Evolutionary conservation across 116 monocot genomes (phyloP), one percentile per base, ranked within the genome.

Genomic region (Zostera marina): DNA sequence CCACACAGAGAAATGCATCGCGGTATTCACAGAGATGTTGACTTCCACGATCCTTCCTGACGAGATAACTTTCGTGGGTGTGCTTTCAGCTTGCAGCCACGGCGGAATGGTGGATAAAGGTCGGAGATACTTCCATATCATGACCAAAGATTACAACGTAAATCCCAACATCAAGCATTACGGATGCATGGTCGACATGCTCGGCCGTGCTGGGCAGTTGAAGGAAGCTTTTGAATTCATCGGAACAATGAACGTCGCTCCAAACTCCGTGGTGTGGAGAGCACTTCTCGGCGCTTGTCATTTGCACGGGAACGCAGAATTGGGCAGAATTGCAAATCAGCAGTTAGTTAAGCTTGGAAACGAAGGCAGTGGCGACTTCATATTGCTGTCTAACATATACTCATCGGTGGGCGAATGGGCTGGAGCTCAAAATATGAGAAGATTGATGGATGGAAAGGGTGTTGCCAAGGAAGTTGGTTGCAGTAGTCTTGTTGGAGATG

Each of bases 141-240:
- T 98, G 98, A 74, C 32, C 46, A 70, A 80, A 22, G 67, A 66
- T 58, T 98, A 81, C 58, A 51, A 45, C 0, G 78, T 98, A 1
- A 45, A 81, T 21, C 86, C 98, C 0, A 83, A 83, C 19, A 67
- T 90, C 44, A 98, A 79, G 76, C 98, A 98, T 22, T 86, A 76
- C 24, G 98, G 98, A 24, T 90, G 86, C 70, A 98, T 98, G 90
- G 90, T 90, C 21, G 98, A 98, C 59, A 76, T 84, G 66, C 71
- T 98, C 0, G 78, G 90, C 8, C 79, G 98, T 25, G 98, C 90
- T 0, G 90, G 98, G 3, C 48, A 76, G 13, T 26, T 98, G 15
- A 66, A 75, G 17, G 86, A 90, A 57, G 98, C 90, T 5, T 90
- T 80, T 26, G 38, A 70, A 5, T 74, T 90, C 38, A 66, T 78